Evolutionary conservation across 768 basidiomycete species (phyloP).

Genomic region (Calocybe gangraenosa): DNA sequence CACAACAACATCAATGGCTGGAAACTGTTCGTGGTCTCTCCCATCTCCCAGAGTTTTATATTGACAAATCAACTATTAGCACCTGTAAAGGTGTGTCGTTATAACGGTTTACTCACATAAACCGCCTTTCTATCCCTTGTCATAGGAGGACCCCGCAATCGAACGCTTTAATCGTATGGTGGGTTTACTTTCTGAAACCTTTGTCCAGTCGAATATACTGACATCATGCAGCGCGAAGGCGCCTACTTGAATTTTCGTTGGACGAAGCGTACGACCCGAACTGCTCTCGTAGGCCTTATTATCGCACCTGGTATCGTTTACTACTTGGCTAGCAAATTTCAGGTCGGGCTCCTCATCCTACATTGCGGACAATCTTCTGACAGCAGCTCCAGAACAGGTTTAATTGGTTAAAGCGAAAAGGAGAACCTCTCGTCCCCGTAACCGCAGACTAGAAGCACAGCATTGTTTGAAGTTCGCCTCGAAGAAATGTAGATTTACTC

Average conservation of each 20-base stretch:
- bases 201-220: constrained; percentile 5
- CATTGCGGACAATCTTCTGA: constrained; percentile 4
- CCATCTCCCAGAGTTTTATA: not conserved
- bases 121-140: not conserved
- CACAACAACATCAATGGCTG: constrained; percentile 46
- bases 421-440: constrained; percentile 25
- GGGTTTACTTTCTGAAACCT: constrained; percentile 5
- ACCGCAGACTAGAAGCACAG: constrained; percentile 14
- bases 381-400: constrained; percentile 28
- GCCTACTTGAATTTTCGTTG: constrained; percentile 83
- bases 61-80: constrained; percentile 34
- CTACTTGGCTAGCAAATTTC: constrained; percentile 41
- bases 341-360: constrained; percentile 21
- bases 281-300: constrained; percentile 57
- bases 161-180: constrained; percentile 56
- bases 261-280: constrained; percentile 63
- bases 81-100: constrained; percentile 47
- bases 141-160: constrained; percentile 52
- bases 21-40: constrained; percentile 45
- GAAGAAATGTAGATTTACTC: not conserved
- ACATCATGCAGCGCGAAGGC: constrained; percentile 61
- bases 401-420: constrained; percentile 54
- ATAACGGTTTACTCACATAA: not conserved
- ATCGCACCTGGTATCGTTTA: constrained; percentile 59
- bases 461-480: not conserved